Conservation (phyloP, 371 early-diverging fungal species). For the Saksenaea vasiformis region DNA sequence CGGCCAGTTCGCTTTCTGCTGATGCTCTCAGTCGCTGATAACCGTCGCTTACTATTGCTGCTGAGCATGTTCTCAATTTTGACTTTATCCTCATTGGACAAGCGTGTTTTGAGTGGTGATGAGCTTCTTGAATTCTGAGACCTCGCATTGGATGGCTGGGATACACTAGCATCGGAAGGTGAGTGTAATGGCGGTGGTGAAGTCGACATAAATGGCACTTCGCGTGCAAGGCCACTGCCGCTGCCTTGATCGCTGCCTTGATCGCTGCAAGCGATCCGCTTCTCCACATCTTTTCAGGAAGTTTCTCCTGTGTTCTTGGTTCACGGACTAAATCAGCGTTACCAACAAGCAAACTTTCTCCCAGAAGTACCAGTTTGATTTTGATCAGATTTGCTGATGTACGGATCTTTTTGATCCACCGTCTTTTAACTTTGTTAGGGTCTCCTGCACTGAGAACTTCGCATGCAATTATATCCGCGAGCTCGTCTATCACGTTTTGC, state of each 20-base stretch:
- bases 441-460: background rate
- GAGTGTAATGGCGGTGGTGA: background rate
- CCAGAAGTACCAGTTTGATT: background rate
- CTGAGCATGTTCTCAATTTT: no score
- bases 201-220: background rate
- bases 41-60: no score
- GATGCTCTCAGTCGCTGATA: no score
- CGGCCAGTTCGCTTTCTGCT: no score
- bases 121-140: no score
- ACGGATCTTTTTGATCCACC: background rate
- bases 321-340: background rate
- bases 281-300: background rate
- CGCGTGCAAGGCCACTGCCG: background rate
- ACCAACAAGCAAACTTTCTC: background rate
- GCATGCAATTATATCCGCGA: background rate
- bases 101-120: no score
- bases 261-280: background rate
- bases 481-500: background rate
- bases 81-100: no score
- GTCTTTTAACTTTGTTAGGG: background rate
- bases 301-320: background rate
- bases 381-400: background rate
- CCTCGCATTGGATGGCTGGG: background rate
- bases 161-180: background rate
- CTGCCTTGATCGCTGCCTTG: background rate